A percentile compares a stretch with the other conserved stretches of the same genome.
phyloP scores from a whole-genome alignment of 306 rosid species.

The Herpetospermum pedunculosum region DNA sequence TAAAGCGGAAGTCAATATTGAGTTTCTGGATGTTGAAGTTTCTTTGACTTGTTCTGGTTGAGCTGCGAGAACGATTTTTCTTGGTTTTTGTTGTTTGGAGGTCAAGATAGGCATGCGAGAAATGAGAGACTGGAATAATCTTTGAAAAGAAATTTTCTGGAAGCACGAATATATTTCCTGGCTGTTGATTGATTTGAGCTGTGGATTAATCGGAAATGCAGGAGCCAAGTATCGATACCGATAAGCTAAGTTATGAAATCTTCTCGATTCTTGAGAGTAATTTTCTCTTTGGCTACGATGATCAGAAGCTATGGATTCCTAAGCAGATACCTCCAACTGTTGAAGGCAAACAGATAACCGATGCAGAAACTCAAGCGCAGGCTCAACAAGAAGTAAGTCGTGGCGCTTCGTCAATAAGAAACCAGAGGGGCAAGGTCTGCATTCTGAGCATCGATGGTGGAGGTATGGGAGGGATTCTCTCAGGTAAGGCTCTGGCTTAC shows the following conservation, averaged over 20 bases:
- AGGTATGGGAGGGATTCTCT: constrained; percentile 84
- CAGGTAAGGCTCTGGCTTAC: constrained; percentile 86
- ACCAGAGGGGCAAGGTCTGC: constrained; percentile 94
- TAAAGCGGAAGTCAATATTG: background rate
- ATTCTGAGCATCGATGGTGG: constrained; percentile 89
- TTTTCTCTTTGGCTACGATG: constrained; percentile 86
- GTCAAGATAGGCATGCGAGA: background rate
- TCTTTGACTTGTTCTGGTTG: background rate
- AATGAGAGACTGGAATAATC: background rate
- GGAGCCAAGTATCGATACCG: constrained; percentile 71
- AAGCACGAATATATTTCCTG: background rate
- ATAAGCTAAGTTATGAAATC: constrained; percentile 79
- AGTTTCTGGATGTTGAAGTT: background rate
- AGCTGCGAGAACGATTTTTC: background rate
- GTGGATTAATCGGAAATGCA: constrained; percentile 44
- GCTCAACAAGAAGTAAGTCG: constrained; percentile 3
- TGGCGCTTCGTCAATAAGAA: constrained; percentile 50
- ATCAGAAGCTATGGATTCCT: constrained; percentile 91
- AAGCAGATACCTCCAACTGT: constrained; percentile 43
- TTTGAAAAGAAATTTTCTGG: background rate
- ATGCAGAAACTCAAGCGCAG: constrained; percentile 9
- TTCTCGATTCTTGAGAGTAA: constrained; percentile 95
- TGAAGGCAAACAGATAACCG: constrained; percentile 25
- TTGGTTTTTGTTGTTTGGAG: background rate
- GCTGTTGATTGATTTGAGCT: background rate